These are phyloP conservation scores for Starmerella davenportii DNA, from an alignment of 805 yeast genomes.

Conservation along the genomic window DNA sequence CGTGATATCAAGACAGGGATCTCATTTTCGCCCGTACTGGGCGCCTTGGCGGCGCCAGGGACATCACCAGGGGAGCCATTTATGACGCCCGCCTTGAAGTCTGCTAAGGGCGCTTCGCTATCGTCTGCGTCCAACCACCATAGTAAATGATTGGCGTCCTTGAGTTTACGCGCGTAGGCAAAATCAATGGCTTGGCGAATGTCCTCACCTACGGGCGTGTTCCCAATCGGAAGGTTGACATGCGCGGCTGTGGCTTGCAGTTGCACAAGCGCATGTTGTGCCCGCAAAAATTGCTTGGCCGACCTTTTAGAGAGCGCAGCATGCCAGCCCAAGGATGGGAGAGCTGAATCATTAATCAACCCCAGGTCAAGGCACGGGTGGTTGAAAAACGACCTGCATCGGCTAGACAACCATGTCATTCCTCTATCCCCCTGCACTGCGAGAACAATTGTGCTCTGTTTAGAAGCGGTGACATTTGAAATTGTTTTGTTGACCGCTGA, in stretches of 20 bases:
- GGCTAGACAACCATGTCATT: constrained; percentile 23
- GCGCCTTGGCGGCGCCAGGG: background rate
- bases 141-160: constrained; percentile 46
- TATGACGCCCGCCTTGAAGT: background rate
- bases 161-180: constrained; percentile 62
- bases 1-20: background rate
- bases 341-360: background rate
- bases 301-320: constrained; percentile 42
- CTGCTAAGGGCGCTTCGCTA: constrained; percentile 40
- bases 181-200: constrained; percentile 67
- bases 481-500: constrained; percentile 39
- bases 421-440: constrained; percentile 56
- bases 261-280: constrained; percentile 56
- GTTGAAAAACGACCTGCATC: constrained; percentile 9
- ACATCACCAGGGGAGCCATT: background rate
- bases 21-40: constrained; percentile 38
- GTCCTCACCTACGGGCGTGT: constrained; percentile 51
- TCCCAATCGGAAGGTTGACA: constrained; percentile 73
- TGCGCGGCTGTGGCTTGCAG: constrained; percentile 48
- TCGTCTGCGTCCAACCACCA: constrained; percentile 80
- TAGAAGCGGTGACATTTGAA: constrained; percentile 37
- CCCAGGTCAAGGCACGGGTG: constrained; percentile 5
- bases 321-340: constrained; percentile 16
- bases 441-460: constrained; percentile 45
- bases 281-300: constrained; percentile 49